These are phyloP conservation scores for Viola pubescens DNA, from an alignment of 441 rosid genomes.

Conservation along the genomic window DNA sequence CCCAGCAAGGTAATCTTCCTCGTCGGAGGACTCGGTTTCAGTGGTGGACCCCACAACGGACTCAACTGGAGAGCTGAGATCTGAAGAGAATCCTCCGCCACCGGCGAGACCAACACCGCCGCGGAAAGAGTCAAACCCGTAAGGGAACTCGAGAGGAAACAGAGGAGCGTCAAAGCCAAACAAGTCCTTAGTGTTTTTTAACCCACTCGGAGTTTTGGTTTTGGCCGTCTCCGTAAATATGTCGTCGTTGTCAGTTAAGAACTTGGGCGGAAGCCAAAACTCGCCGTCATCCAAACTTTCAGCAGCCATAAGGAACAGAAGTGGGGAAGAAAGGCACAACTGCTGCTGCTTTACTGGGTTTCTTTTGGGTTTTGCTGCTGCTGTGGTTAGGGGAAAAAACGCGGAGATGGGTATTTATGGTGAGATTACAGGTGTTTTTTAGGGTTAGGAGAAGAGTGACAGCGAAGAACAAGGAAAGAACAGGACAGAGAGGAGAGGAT, in stretches of 20 bases:
- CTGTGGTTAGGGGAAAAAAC: too few species aligned
- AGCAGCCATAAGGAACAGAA: slow-evolving; percentile 17
- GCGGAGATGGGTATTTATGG: too few species aligned
- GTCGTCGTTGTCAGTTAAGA: slow-evolving; percentile 62
- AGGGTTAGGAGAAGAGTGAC: too few species aligned
- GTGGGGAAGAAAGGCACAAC: background rate
- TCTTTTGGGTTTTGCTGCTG: background rate
- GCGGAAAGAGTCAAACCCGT: slow-evolving; percentile 25
- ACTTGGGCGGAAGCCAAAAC: slow-evolving; percentile 67
- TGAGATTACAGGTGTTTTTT: too few species aligned
- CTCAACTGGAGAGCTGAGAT: slow-evolving; percentile 53
- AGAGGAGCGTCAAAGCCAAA: slow-evolving; percentile 16
- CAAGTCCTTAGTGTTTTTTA: background rate
- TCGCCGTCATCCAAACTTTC: slow-evolving; percentile 52
- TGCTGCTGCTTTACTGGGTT: background rate
- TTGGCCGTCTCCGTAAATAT: slow-evolving; percentile 22
- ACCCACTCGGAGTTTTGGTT: background rate
- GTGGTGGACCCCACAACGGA: slow-evolving; percentile 39
- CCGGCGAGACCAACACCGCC: too few species aligned
- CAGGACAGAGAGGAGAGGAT: background rate
- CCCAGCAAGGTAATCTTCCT: slow-evolving; percentile 41
- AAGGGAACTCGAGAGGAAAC: slow-evolving; percentile 24
- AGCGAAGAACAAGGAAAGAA: too few species aligned
- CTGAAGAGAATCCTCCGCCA: slow-evolving; percentile 28
- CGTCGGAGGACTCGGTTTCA: slow-evolving; percentile 48